A percentile compares a stretch with the other conserved stretches of the same genome.
Conservation (phyloP, 306 rosid genomes). For the Cercis canadensis region DNA sequence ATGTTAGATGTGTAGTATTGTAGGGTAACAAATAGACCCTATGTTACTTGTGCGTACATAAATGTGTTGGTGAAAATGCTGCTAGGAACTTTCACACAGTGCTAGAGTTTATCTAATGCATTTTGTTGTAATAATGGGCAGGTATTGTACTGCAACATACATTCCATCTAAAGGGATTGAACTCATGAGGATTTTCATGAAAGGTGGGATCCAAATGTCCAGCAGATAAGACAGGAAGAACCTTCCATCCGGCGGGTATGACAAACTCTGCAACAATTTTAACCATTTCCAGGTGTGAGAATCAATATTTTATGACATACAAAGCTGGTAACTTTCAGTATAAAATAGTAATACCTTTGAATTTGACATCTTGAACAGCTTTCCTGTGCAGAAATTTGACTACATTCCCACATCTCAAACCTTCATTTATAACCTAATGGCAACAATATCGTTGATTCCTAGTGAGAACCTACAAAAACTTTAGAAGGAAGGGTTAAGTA, state of each 20-base stretch:
- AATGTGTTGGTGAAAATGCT: neutral
- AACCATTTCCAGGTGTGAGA: too few species aligned
- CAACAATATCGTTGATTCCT: neutral
- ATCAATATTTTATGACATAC: conserved; percentile 24
- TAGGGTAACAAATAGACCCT: conserved; percentile 8
- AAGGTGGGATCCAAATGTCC: conserved; percentile 51
- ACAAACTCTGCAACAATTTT: conserved; percentile 34
- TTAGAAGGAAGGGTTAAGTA: neutral
- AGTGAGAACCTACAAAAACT: too few species aligned
- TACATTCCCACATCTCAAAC: conserved; percentile 64
- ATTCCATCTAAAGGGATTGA: conserved; percentile 65
- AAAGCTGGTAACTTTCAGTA: neutral
- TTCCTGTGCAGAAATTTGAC: conserved; percentile 62
- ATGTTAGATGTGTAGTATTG: neutral
- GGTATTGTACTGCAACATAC: conserved; percentile 46
- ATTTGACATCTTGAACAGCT: conserved; percentile 55
- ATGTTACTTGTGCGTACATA: neutral
- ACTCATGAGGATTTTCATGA: conserved; percentile 50
- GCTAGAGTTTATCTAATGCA: neutral
- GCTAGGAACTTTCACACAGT: neutral
- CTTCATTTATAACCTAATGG: conserved; percentile 53
- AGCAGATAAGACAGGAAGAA: conserved; percentile 55
- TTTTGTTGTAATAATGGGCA: neutral
- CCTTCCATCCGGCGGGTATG: conserved; percentile 66
- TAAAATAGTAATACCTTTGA: conserved; percentile 41